Percentiles rank a stretch among this genome's conserved stretches.
These are phyloP conservation scores for Phaeosphaeria sp. DNA, from an alignment of 2,329 filamentous ascomycete species.

Conservation along the genomic window DNA sequence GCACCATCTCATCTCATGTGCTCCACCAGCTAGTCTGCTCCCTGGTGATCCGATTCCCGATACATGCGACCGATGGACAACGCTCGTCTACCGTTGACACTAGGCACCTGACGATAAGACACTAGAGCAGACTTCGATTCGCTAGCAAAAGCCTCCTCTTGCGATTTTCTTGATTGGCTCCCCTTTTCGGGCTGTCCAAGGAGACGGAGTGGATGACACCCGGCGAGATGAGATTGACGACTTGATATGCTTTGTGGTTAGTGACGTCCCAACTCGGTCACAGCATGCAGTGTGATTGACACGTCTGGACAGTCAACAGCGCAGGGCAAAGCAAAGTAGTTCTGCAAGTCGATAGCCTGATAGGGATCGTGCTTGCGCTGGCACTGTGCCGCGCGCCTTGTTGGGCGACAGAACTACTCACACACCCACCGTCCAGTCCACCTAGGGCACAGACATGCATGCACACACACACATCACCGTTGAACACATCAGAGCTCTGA, in stretches of 20 bases:
- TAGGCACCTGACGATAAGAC: background rate
- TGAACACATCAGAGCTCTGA: background rate
- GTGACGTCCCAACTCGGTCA: background rate
- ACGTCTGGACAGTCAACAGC: background rate
- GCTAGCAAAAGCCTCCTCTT: background rate
- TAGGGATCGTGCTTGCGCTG: background rate
- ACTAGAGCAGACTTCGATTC: background rate
- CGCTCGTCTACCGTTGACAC: background rate
- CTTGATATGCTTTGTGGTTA: background rate
- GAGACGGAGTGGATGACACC: background rate
- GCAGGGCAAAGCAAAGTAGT: background rate
- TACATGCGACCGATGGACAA: background rate
- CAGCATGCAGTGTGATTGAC: background rate
- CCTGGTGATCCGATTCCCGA: background rate
- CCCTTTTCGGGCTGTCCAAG: background rate
- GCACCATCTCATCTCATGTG: background rate
- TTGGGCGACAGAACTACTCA: background rate
- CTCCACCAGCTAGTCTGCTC: background rate
- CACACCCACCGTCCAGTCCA: no score
- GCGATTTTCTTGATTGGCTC: conserved; percentile 2
- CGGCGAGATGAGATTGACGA: background rate
- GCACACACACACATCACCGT: background rate
- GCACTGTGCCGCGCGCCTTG: background rate
- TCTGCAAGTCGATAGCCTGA: no score
- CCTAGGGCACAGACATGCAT: background rate